Evolutionary conservation across 176 grass and related monocot genomes (phyloP).

Genomic region (Aegilops sharonensis): DNA sequence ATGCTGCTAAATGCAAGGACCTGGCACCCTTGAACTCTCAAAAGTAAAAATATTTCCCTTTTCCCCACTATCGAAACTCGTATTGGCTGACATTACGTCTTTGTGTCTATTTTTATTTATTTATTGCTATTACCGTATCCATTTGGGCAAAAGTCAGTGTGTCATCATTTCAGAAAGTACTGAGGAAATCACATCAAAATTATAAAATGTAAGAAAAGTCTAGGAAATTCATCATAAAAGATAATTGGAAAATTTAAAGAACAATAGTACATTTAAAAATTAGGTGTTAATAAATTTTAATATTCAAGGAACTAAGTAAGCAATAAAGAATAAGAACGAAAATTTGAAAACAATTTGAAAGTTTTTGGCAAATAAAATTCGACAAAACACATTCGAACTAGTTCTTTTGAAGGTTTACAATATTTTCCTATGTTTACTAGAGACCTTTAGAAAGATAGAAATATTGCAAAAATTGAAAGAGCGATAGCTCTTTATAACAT

Average conservation of each 20-base stretch:
- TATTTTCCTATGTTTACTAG: background rate
- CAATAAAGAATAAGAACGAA: background rate
- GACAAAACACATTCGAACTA: background rate
- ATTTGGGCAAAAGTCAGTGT: background rate
- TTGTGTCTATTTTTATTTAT: background rate
- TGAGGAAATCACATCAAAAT: background rate
- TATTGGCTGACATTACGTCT: background rate
- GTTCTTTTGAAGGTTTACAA: background rate
- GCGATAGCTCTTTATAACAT: no score
- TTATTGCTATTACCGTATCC: background rate
- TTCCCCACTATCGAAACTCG: background rate
- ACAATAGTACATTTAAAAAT: background rate
- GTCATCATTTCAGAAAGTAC: background rate
- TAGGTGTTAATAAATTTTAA: background rate
- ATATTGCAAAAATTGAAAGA: background rate
- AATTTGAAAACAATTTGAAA: background rate
- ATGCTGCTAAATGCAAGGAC: background rate
- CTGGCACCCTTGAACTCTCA: background rate
- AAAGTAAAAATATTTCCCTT: background rate
- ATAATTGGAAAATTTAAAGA: background rate
- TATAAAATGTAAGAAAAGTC: background rate
- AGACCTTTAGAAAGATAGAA: background rate
- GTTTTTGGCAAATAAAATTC: no score
- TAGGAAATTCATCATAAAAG: background rate
- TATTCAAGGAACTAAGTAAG: background rate